Evolutionary conservation across 352 stramenopile species (phyloP).

Genomic region (Phytophthora vignae): DNA sequence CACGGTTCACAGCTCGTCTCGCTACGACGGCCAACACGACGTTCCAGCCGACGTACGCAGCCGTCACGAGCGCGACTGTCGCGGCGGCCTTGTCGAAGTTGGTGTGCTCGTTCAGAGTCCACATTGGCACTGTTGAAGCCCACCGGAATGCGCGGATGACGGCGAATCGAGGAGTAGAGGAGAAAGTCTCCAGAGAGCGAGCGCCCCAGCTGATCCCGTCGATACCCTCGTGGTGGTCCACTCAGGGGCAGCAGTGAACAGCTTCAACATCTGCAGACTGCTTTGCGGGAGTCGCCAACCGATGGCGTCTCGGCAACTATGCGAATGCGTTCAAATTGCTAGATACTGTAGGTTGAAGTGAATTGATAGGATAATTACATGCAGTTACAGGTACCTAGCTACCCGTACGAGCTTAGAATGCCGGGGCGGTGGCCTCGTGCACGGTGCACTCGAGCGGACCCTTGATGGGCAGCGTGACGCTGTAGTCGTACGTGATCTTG

Average conservation of each 20-base stretch:
- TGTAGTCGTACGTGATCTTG: slow-evolving; percentile 53
- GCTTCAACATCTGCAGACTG: slow-evolving; percentile 12
- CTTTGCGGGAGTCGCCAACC: not conserved
- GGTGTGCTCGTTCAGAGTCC: slow-evolving; percentile 15
- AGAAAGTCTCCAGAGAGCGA: not conserved
- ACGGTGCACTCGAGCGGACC: slow-evolving; percentile 38
- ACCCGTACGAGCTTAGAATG: slow-evolving; percentile 30
- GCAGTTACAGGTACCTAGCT: not conserved
- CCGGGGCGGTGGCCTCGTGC: slow-evolving; percentile 22
- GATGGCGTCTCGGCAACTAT: slow-evolving; percentile 1
- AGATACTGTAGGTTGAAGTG: not conserved
- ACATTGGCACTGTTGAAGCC: slow-evolving; percentile 7
- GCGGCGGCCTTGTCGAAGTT: slow-evolving; percentile 14
- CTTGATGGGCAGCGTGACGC: slow-evolving; percentile 49
- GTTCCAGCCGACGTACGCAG: slow-evolving; percentile 22
- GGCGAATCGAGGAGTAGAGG: slow-evolving; percentile 14
- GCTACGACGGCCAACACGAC: slow-evolving; percentile 12
- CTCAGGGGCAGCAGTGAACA: not conserved
- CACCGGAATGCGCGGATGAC: slow-evolving; percentile 12
- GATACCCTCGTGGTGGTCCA: slow-evolving; percentile 17
- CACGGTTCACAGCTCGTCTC: slow-evolving; percentile 11
- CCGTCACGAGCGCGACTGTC: slow-evolving; percentile 14
- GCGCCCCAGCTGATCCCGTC: slow-evolving; percentile 12
- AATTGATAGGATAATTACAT: not conserved
- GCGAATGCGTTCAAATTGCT: no score